phyloP scores from a whole-genome alignment of 2,329 filamentous ascomycete genomes.

The Pseudofabraea citricarpa region DNA sequence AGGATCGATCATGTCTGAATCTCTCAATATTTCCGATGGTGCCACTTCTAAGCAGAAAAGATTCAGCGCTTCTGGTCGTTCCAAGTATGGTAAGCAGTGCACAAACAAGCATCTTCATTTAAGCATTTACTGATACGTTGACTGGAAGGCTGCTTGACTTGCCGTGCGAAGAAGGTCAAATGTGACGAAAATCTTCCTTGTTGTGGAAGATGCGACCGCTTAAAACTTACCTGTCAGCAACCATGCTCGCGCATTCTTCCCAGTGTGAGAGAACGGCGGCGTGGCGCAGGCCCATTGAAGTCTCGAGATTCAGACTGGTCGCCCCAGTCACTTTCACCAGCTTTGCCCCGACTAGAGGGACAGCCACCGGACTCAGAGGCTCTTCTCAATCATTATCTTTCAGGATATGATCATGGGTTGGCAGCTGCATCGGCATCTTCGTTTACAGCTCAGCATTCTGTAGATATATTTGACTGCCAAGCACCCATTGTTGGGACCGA shows the following conservation, averaged over 20 bases:
- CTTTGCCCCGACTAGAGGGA: background rate
- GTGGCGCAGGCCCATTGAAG: background rate
- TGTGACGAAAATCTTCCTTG: constrained; percentile 3
- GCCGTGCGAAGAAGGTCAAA: constrained; percentile 8
- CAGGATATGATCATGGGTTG: background rate
- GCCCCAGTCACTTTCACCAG: background rate
- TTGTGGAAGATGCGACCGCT: background rate
- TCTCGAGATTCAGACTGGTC: background rate
- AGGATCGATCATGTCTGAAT: too few species aligned
- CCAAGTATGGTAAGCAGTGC: background rate
- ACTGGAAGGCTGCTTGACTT: constrained; percentile 7
- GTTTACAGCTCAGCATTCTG: background rate
- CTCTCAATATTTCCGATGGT: too few species aligned
- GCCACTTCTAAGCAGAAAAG: too few species aligned
- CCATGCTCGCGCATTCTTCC: constrained; percentile 3
- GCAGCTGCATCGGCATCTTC: background rate
- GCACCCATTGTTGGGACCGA: background rate
- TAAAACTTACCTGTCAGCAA: constrained; percentile 5
- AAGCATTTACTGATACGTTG: background rate
- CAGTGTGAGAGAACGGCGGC: background rate
- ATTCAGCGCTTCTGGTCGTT: background rate
- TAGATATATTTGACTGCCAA: background rate
- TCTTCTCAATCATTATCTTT: background rate
- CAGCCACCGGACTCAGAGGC: background rate
- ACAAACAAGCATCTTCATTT: background rate